These are phyloP conservation scores for Lecanosticta acicola DNA, from an alignment of 2,329 filamentous ascomycete species.

Conservation along the genomic window DNA sequence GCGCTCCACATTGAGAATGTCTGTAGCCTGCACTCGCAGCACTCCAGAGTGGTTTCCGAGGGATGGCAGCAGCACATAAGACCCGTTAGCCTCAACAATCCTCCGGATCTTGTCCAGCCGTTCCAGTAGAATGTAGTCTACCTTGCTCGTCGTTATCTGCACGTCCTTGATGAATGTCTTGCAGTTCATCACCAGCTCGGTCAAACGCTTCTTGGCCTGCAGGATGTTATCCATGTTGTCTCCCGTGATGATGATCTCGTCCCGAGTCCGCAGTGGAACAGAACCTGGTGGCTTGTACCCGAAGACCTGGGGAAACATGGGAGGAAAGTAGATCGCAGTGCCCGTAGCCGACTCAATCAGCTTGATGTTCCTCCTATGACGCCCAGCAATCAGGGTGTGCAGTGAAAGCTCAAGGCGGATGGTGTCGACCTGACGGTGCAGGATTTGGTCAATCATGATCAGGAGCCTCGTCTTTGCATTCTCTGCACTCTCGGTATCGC, in stretches of 20 bases:
- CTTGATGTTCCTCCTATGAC: slow-evolving; percentile 95
- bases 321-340: slow-evolving; percentile 96
- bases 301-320: slow-evolving; percentile 85
- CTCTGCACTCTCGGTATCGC: slow-evolving; percentile 89
- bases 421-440: slow-evolving; percentile 68
- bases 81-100: slow-evolving; percentile 94
- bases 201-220: slow-evolving; percentile 83
- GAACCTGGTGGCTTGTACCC: slow-evolving; percentile 82
- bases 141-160: slow-evolving; percentile 80
- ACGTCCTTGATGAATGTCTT: slow-evolving; percentile 83
- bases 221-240: slow-evolving; percentile 78
- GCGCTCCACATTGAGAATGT: slow-evolving; percentile 89
- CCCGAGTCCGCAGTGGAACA: slow-evolving; percentile 66
- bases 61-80: slow-evolving; percentile 86
- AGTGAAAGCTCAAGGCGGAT: slow-evolving; percentile 79
- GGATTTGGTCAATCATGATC: slow-evolving; percentile 94
- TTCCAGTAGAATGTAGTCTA: slow-evolving; percentile 86
- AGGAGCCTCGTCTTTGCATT: slow-evolving; percentile 94
- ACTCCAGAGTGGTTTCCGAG: slow-evolving; percentile 78
- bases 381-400: slow-evolving; percentile 87
- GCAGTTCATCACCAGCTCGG: slow-evolving; percentile 73
- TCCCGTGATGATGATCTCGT: slow-evolving; percentile 93
- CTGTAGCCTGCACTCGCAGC: slow-evolving; percentile 85
- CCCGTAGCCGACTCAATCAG: slow-evolving; percentile 91
- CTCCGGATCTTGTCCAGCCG: slow-evolving; percentile 95